phyloP scores from a whole-genome alignment of 768 basidiomycete genomes.

The Lactarius akahatsu region DNA sequence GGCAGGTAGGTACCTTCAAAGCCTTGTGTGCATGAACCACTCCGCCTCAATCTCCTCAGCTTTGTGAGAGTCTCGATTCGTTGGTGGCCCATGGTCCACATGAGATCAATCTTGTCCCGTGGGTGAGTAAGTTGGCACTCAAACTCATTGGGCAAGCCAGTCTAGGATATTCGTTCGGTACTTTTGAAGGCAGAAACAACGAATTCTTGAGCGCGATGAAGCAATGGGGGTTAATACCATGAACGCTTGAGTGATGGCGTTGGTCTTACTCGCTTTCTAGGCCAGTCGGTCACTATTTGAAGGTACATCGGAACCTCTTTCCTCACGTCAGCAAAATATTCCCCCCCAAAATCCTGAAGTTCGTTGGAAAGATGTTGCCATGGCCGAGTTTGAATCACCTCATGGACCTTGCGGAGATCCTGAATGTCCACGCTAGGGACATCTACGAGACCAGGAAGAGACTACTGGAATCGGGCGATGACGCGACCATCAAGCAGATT shows the following conservation, averaged over 20 bases:
- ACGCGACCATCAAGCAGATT: constrained; percentile 30
- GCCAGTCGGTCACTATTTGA: background rate
- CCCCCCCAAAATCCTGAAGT: background rate
- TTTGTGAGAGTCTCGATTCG: background rate
- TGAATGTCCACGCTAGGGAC: constrained; percentile 42
- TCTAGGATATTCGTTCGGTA: constrained; percentile 13
- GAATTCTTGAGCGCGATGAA: constrained; percentile 31
- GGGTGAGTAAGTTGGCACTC: constrained; percentile 8
- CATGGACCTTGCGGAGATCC: constrained; percentile 46
- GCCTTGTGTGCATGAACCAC: too few species aligned
- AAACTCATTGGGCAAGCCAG: constrained; percentile 18
- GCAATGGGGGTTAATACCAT: background rate
- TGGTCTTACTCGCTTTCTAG: background rate
- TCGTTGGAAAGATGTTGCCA: background rate
- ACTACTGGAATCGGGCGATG: constrained; percentile 30
- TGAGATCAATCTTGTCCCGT: constrained; percentile 8
- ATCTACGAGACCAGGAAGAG: constrained; percentile 41
- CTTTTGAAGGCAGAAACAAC: constrained; percentile 32
- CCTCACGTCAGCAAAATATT: background rate
- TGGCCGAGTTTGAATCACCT: constrained; percentile 36
- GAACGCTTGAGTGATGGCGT: background rate
- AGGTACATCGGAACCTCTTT: background rate
- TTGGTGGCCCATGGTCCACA: background rate
- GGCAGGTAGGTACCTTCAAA: background rate
- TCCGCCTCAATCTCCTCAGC: background rate